A percentile compares a stretch with the other conserved stretches of the same genome.
phyloP scores from a whole-genome alignment of 768 basidiomycete species.

The Clitopilus hobsonii region DNA sequence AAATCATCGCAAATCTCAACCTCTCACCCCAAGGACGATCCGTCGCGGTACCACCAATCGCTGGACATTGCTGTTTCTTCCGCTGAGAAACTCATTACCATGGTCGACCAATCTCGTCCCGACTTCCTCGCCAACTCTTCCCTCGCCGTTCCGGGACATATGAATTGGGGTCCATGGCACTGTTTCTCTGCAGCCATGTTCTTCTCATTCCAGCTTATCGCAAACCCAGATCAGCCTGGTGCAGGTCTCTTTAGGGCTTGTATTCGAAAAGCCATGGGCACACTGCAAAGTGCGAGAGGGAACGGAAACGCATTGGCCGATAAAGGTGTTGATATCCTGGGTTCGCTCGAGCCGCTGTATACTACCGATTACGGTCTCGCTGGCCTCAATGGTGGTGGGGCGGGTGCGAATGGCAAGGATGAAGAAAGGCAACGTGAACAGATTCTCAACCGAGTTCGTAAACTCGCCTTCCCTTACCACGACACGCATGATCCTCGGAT shows the following conservation, averaged over 20 bases:
- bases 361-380: slow-evolving; percentile 17
- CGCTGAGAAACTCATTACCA: slow-evolving; percentile 74
- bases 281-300: slow-evolving; percentile 55
- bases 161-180: slow-evolving; percentile 82
- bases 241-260: slow-evolving; percentile 72
- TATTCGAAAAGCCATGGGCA: slow-evolving; percentile 63
- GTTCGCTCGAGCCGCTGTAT: slow-evolving; percentile 71
- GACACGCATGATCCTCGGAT: slow-evolving; percentile 57
- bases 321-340: slow-evolving; percentile 68
- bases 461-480: slow-evolving; percentile 80
- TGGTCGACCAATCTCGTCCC: slow-evolving; percentile 71
- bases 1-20: too few species aligned
- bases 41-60: slow-evolving; percentile 48
- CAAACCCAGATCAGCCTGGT: slow-evolving; percentile 75
- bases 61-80: slow-evolving; percentile 72
- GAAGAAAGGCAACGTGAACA: slow-evolving; percentile 55
- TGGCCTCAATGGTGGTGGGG: slow-evolving; percentile 12
- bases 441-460: slow-evolving; percentile 63
- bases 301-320: slow-evolving; percentile 61
- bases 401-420: slow-evolving; percentile 47
- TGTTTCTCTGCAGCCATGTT: slow-evolving; percentile 87
- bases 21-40: slow-evolving; percentile 24
- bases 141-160: slow-evolving; percentile 73
- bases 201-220: slow-evolving; percentile 85
- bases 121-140: slow-evolving; percentile 70